Evolutionary conservation across 2,329 filamentous ascomycete species (phyloP).

Genomic region (Aureobasidium melanogenum): DNA sequence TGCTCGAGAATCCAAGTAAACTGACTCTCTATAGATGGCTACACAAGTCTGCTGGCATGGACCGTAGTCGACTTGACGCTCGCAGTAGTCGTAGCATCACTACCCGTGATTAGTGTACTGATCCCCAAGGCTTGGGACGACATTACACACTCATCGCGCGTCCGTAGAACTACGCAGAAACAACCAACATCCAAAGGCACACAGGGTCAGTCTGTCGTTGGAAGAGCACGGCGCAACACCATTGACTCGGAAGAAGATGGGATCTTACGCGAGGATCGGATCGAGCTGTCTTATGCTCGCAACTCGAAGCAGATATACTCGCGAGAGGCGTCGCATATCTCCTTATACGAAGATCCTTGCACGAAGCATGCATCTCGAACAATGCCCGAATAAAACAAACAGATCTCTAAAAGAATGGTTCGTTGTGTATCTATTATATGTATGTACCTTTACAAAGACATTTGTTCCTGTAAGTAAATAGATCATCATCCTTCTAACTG

Average conservation of each 20-base stretch:
- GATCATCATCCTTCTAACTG: no score
- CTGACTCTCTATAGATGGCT: background rate
- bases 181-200: background rate
- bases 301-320: background rate
- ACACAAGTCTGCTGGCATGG: conserved; percentile 3
- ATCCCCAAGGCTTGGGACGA: background rate
- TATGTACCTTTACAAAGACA: no score
- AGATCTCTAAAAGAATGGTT: no score
- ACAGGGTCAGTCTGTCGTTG: background rate
- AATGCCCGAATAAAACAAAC: no score
- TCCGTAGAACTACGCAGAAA: background rate
- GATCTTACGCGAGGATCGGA: background rate
- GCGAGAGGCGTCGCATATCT: background rate
- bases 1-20: no score
- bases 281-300: background rate
- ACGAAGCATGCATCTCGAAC: no score
- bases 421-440: no score
- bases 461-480: no score
- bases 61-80: conserved; percentile 4
- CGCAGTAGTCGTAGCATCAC: conserved; percentile 3
- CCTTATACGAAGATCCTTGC: background rate
- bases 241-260: conserved; percentile 3
- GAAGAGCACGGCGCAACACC: background rate
- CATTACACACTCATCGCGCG: background rate
- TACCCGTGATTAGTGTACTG: conserved; percentile 4